A percentile compares a stretch with the other conserved stretches of the same genome.
phyloP scores from a whole-genome alignment of 257 asterid genomes.

The Solanum commersonii region DNA sequence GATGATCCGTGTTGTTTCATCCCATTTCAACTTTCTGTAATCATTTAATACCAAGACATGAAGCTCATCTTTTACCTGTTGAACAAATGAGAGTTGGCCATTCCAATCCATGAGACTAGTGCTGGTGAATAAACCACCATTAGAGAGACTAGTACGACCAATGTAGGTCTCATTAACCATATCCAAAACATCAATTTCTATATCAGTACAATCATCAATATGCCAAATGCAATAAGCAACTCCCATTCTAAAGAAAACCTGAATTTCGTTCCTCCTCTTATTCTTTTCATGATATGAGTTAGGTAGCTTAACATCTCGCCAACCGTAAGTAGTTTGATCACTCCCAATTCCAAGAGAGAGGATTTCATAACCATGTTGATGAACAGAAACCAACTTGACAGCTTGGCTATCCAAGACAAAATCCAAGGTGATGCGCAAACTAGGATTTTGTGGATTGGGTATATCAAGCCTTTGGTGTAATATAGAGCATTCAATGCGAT shows the following conservation, averaged over 20 bases:
- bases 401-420: background rate
- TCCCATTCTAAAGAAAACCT: background rate
- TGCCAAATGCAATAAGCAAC: background rate
- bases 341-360: background rate
- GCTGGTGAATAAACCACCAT: background rate
- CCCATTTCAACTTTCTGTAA: background rate
- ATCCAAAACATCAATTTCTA: background rate
- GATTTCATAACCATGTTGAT: background rate
- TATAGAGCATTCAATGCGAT: background rate
- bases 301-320: background rate
- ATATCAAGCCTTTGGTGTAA: background rate
- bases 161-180: background rate
- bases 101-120: background rate
- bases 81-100: background rate
- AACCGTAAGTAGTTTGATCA: background rate
- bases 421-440: background rate
- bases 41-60: background rate
- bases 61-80: background rate
- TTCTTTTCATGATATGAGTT: background rate
- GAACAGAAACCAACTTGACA: background rate
- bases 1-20: background rate
- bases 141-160: background rate
- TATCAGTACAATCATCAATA: background rate
- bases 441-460: background rate
- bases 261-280: background rate